Base-by-base conservation (phyloP, 495 filamentous ascomycete species). In the Aspergillus ellipticus region DNA sequence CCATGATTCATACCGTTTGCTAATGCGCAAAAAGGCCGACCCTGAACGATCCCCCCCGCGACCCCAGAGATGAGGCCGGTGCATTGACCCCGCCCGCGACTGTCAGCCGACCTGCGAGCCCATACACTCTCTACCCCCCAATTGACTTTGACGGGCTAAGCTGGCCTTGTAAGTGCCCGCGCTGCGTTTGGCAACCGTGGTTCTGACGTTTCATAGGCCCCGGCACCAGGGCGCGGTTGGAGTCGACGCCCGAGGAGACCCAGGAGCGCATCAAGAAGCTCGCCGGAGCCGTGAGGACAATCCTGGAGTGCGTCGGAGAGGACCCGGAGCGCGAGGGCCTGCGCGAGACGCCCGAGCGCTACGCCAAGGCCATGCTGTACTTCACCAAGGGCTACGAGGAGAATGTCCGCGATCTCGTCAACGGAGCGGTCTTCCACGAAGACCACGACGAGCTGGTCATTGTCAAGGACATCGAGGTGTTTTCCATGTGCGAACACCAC, bases 321-420 rank as follows among this genome's bases (percentile, higher is more conserved):
- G 95, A 98, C 67, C 91, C 94, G 0, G 86, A 93, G 63, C 82
- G 94, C 37, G 92, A 96, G 66, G 94, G 94, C 6, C 77, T 98
- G 22, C 80, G 88, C 2, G 88, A 85, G 39, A 98, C 94, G 1
- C 94, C 95, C 2, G 84, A 89, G 60, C 77, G 94, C 54, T 97
- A 97, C 73, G 94, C 95, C 55, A 93, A 93, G 71, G 94, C 94
- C 5, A 92, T 98, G 91, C 80, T 98, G 19, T 96, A 89, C 78
- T 96, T 98, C 74, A 98, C 94, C n/a, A 96, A 96, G 68, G 94
- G 94, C 24, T 98, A 98, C 64, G 90, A 97, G 73, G 88, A 98
- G 79, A 97, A 97, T 68, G 83, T 98, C 43, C 78, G 85, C 54
- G 91, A 95, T 64, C 86, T 98, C 56, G 89, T 98, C 54, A 96